phyloP scores from a whole-genome alignment of 2,329 filamentous ascomycete species.

The Arachnomyces sp. region DNA sequence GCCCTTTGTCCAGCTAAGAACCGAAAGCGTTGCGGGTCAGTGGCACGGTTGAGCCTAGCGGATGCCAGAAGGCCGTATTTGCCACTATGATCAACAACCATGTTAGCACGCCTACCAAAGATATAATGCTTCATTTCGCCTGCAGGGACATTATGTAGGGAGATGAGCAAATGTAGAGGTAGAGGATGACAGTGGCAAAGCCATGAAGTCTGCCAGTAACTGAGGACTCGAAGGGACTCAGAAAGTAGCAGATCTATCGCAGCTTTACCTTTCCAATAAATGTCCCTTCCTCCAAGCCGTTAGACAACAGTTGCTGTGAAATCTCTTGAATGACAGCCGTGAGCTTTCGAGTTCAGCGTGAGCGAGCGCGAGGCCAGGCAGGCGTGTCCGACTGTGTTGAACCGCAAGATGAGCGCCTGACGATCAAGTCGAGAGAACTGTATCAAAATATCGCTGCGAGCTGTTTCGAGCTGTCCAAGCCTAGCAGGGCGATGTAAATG shows the following conservation, averaged over 20 bases:
- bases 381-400: slow-evolving; percentile 30
- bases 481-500: no score
- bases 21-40: slow-evolving; percentile 2
- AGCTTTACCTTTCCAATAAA: slow-evolving; percentile 32
- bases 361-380: slow-evolving; percentile 11
- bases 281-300: slow-evolving; percentile 16
- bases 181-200: slow-evolving; percentile 16
- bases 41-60: slow-evolving; percentile 1
- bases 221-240: slow-evolving; percentile 13
- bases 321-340: slow-evolving; percentile 13
- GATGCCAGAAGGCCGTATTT: background rate
- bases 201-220: slow-evolving; percentile 7
- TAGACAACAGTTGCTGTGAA: slow-evolving; percentile 8
- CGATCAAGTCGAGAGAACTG: slow-evolving; percentile 25
- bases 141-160: no score
- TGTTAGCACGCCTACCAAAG: background rate
- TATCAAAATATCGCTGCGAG: slow-evolving; percentile 20
- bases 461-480: background rate
- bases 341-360: background rate
- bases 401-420: slow-evolving; percentile 22
- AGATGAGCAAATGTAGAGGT: background rate
- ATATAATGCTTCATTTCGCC: no score
- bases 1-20: no score
- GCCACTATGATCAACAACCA: slow-evolving; percentile 6
- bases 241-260: slow-evolving; percentile 19